Conservation (phyloP, 768 basidiomycete species). For the Phylloporus sp. region DNA sequence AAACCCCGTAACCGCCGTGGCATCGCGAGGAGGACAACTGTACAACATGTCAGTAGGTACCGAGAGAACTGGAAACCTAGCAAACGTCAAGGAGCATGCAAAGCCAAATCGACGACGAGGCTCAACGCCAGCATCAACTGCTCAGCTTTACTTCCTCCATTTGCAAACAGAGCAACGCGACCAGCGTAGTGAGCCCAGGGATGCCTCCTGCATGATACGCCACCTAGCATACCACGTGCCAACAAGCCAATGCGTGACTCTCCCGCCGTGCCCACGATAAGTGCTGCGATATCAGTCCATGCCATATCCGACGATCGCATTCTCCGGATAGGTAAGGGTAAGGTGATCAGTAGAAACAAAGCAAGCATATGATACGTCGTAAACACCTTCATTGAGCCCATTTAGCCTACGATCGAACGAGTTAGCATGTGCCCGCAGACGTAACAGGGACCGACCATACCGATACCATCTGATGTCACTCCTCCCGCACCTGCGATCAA, state of each 20-base stretch:
- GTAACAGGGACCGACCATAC: conserved; percentile 33
- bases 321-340: conserved; percentile 4
- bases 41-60: background rate
- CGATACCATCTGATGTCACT: conserved; percentile 38
- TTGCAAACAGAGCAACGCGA: conserved; percentile 33
- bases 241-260: background rate
- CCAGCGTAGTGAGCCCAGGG: conserved; percentile 31
- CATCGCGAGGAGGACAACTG: background rate
- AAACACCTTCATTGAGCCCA: conserved; percentile 38
- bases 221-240: conserved; percentile 21
- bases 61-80: conserved; percentile 3
- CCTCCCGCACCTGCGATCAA: conserved; percentile 38
- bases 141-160: conserved; percentile 19
- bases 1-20: background rate
- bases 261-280: conserved; percentile 39
- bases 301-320: conserved; percentile 36
- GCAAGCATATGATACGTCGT: conserved; percentile 30
- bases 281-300: conserved; percentile 41
- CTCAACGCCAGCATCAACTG: conserved; percentile 6
- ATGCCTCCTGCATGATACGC: conserved; percentile 32
- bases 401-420: conserved; percentile 26
- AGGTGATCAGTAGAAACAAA: conserved; percentile 17
- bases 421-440: background rate
- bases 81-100: conserved; percentile 1
- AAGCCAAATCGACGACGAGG: conserved; percentile 23